These are phyloP conservation scores for Pleomassaria siparia DNA, from an alignment of 2,329 filamentous ascomycete genomes.

Conservation along the genomic window DNA sequence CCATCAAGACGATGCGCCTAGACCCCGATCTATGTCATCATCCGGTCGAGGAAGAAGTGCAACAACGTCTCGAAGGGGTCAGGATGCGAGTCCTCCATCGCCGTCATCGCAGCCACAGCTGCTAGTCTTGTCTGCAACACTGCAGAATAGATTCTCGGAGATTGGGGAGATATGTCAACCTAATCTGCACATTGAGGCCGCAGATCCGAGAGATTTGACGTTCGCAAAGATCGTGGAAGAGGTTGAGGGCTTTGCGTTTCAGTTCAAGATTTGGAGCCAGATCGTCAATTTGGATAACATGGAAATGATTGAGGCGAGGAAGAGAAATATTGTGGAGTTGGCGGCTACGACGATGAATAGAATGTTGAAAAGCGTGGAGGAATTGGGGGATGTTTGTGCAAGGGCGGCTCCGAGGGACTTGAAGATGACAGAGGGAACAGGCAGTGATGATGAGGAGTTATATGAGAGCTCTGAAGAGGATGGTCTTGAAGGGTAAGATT, in stretches of 20 bases:
- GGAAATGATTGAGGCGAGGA: slow-evolving; percentile 16
- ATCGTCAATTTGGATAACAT: slow-evolving; percentile 19
- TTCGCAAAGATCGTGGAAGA: slow-evolving; percentile 27
- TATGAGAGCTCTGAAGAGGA: slow-evolving; percentile 2
- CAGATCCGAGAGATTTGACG: slow-evolving; percentile 23
- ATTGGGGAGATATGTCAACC: slow-evolving; percentile 17
- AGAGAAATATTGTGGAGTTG: slow-evolving; percentile 16
- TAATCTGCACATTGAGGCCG: slow-evolving; percentile 23
- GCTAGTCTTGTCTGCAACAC: slow-evolving; percentile 18
- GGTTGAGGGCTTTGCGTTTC: slow-evolving; percentile 22
- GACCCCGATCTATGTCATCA: too few species aligned
- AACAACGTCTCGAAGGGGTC: slow-evolving; percentile 13
- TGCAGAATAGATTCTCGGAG: slow-evolving; percentile 21
- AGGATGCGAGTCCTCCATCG: slow-evolving; percentile 20
- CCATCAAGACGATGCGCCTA: slow-evolving; percentile 15
- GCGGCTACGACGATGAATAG: slow-evolving; percentile 20
- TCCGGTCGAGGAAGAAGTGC: neutral
- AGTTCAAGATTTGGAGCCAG: slow-evolving; percentile 26
- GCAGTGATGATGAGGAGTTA: slow-evolving; percentile 12
- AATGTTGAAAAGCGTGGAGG: slow-evolving; percentile 10
- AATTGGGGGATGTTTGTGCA: slow-evolving; percentile 16
- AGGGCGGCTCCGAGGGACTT: slow-evolving; percentile 25
- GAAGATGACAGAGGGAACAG: slow-evolving; percentile 14
- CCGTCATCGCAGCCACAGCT: slow-evolving; percentile 18
- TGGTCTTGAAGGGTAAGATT: slow-evolving; percentile 8